These are phyloP conservation scores for Myriosclerotinia curreyana DNA, from an alignment of 2,329 filamentous ascomycete genomes.

Conservation along the genomic window DNA sequence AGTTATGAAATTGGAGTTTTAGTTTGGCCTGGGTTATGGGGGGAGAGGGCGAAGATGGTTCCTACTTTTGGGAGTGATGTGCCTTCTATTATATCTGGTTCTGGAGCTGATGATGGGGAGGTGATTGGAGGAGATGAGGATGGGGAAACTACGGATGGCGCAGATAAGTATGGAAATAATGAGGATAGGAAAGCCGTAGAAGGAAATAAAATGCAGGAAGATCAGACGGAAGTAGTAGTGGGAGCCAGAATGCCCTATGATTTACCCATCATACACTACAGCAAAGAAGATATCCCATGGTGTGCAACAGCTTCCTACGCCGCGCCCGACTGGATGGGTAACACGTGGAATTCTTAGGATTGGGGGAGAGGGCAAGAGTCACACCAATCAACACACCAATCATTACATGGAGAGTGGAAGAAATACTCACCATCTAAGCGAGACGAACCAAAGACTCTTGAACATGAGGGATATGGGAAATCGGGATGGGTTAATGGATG, in stretches of 20 bases:
- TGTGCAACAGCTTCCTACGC: constrained; percentile 60
- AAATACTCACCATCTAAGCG: no score
- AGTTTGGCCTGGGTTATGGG: constrained; percentile 68
- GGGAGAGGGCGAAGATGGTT: constrained; percentile 54
- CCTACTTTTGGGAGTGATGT: constrained; percentile 63
- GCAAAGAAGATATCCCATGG: constrained; percentile 67
- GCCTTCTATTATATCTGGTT: constrained; percentile 39
- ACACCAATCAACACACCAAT: neutral
- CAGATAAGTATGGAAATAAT: no score
- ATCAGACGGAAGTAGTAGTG: constrained; percentile 46
- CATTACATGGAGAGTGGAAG: neutral
- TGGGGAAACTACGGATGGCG: constrained; percentile 1
- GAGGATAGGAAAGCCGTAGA: neutral
- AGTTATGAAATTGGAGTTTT: constrained; percentile 84
- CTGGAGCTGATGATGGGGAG: neutral
- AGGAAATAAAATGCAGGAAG: neutral
- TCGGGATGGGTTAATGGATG: no score
- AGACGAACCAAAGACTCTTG: no score
- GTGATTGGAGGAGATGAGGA: constrained; percentile 33
- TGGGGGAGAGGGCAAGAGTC: no score
- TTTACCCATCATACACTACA: constrained; percentile 68
- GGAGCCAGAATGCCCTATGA: constrained; percentile 81
- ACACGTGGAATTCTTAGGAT: constrained; percentile 24
- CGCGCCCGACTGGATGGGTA: constrained; percentile 53
- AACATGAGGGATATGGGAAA: no score